Evolutionary conservation across 2,329 filamentous ascomycete species (phyloP).

Genomic region (Nothophaeocryptopus gaeumannii): DNA sequence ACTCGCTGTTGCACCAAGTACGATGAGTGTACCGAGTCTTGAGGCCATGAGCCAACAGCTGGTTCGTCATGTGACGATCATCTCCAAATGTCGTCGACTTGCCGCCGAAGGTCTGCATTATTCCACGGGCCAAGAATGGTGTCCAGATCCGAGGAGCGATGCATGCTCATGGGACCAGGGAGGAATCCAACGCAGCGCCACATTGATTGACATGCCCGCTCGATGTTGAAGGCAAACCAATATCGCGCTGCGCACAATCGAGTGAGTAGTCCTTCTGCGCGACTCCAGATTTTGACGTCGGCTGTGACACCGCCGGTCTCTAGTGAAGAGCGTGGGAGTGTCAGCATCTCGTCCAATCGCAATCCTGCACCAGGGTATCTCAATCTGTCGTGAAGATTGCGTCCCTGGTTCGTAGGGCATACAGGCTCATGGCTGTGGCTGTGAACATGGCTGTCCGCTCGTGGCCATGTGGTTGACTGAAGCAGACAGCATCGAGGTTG

Average conservation of each 20-base stretch:
- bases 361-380: constrained; percentile 1
- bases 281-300: constrained; percentile 10
- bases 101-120: constrained; percentile 4
- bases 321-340: not conserved
- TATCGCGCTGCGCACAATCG: constrained; percentile 8
- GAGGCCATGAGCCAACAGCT: not conserved
- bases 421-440: constrained; percentile 2
- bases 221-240: constrained; percentile 10
- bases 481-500: constrained; percentile 3
- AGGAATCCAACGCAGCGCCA: constrained; percentile 7
- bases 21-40: constrained; percentile 8
- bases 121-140: constrained; percentile 5
- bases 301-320: constrained; percentile 9
- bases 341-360: constrained; percentile 4
- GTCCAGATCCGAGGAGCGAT: constrained; percentile 7
- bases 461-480: constrained; percentile 7
- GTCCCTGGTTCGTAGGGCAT: not conserved
- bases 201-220: constrained; percentile 6
- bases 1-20: constrained; percentile 11
- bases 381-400: constrained; percentile 4
- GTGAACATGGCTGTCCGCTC: constrained; percentile 9
- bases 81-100: constrained; percentile 4
- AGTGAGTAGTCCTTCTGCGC: constrained; percentile 8
- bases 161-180: constrained; percentile 7
- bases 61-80: constrained; percentile 8